A percentile compares a stretch with the other conserved stretches of the same genome.
phyloP scores from a whole-genome alignment of 768 basidiomycete genomes.

The Gymnopilus junonius region DNA sequence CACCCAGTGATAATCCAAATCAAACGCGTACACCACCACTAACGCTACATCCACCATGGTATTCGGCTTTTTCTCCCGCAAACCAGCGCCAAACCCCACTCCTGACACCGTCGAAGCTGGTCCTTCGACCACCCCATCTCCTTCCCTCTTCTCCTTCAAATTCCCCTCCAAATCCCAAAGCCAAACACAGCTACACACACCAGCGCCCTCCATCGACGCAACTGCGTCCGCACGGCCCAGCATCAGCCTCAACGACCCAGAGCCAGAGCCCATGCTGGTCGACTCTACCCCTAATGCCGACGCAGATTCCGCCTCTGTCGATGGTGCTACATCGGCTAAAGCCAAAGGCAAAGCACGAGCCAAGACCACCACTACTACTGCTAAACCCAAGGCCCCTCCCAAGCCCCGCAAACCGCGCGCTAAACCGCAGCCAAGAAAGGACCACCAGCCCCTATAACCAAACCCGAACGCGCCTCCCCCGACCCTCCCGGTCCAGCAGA shows the following conservation, averaged over 20 bases:
- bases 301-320: neutral
- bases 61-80: slow-evolving; percentile 46
- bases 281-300: slow-evolving; percentile 26
- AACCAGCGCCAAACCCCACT: slow-evolving; percentile 25
- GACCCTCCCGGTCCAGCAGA: slow-evolving; percentile 39
- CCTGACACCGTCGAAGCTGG: slow-evolving; percentile 16
- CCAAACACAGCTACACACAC: slow-evolving; percentile 53
- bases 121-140: slow-evolving; percentile 7
- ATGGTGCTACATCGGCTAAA: slow-evolving; percentile 12
- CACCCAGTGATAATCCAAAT: neutral
- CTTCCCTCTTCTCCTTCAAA: slow-evolving; percentile 4
- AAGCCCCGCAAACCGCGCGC: slow-evolving; percentile 7
- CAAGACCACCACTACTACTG: neutral
- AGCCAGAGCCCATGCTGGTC: slow-evolving; percentile 20
- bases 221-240: neutral
- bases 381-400: neutral
- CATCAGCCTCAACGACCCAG: neutral
- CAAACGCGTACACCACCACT: neutral
- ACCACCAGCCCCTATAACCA: neutral
- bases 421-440: slow-evolving; percentile 1
- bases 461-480: slow-evolving; percentile 8
- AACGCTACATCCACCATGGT: slow-evolving; percentile 32
- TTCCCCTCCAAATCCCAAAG: slow-evolving; percentile 1
- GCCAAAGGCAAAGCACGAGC: neutral
- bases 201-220: slow-evolving; percentile 46